Conservation (phyloP, 2,329 filamentous ascomycete genomes). For the Trichocomaceae sp. region DNA sequence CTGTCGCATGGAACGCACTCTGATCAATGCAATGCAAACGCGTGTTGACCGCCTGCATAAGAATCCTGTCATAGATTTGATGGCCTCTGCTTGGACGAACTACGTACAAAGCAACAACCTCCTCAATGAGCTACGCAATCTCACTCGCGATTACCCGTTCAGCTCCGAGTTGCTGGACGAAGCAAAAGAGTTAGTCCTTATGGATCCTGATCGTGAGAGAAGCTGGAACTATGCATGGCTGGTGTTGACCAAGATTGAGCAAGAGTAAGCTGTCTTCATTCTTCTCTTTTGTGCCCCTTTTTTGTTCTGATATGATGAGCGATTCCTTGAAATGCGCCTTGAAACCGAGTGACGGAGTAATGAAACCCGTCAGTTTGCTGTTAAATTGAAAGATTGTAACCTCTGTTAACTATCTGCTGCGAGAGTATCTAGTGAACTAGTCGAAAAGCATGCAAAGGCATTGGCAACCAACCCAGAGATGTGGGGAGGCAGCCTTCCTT, state of each 20-base stretch:
- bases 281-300: not conserved
- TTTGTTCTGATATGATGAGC: not conserved
- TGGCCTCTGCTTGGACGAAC: slow-evolving; percentile 65
- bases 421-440: slow-evolving; percentile 45
- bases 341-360: not conserved
- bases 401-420: not conserved
- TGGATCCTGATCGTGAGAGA: slow-evolving; percentile 58
- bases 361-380: too few species aligned
- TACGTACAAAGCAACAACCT: slow-evolving; percentile 66
- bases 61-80: slow-evolving; percentile 51
- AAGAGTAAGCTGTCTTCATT: slow-evolving; percentile 49
- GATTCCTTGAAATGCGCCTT: not conserved
- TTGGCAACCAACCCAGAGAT: slow-evolving; percentile 60
- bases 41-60: slow-evolving; percentile 45
- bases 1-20: slow-evolving; percentile 62
- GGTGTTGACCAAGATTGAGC: slow-evolving; percentile 58
- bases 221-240: slow-evolving; percentile 76
- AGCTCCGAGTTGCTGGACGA: slow-evolving; percentile 43
- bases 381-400: not conserved
- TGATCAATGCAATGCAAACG: slow-evolving; percentile 35
- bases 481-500: slow-evolving; percentile 59
- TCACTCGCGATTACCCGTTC: slow-evolving; percentile 63
- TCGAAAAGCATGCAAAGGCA: slow-evolving; percentile 53
- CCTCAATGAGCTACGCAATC: slow-evolving; percentile 60
- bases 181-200: slow-evolving; percentile 52